Evolutionary conservation across 495 filamentous ascomycete species (phyloP).

Genomic region (Apiosordaria backusii): DNA sequence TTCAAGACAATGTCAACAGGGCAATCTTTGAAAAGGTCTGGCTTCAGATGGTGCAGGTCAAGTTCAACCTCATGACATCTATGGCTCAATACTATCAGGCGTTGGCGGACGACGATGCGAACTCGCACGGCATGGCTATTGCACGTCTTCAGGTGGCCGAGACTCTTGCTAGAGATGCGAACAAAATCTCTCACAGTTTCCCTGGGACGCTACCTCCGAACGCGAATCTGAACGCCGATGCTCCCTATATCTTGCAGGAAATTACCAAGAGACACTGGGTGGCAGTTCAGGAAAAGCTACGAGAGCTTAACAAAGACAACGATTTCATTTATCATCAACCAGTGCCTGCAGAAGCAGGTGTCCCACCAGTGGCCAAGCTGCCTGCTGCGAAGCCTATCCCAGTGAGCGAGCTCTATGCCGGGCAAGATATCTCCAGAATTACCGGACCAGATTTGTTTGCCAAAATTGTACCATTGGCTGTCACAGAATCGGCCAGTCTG

Average conservation of each 20-base stretch:
- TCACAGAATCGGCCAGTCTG: constrained; percentile 92
- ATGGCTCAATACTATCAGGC: constrained; percentile 94
- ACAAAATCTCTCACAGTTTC: constrained; percentile 72
- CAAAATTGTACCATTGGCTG: constrained; percentile 92
- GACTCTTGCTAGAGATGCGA: constrained; percentile 66
- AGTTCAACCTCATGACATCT: constrained; percentile 78
- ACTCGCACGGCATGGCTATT: constrained; percentile 83
- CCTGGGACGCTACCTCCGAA: constrained; percentile 73
- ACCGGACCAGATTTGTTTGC: constrained; percentile 97
- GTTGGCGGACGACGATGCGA: constrained; percentile 81
- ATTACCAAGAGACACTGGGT: constrained; percentile 77
- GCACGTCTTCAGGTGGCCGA: constrained; percentile 81
- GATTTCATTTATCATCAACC: constrained; percentile 97
- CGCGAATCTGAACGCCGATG: constrained; percentile 80
- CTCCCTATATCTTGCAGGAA: constrained; percentile 67
- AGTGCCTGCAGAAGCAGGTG: constrained; percentile 76
- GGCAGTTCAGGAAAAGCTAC: constrained; percentile 74
- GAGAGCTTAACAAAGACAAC: constrained; percentile 81
- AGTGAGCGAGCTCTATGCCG: constrained; percentile 92
- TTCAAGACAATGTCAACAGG: constrained; percentile 88
- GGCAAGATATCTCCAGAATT: constrained; percentile 93
- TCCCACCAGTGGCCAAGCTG: constrained; percentile 80
- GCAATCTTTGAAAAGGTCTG: constrained; percentile 96
- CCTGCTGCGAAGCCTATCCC: constrained; percentile 98
- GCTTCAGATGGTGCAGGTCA: constrained; percentile 80